phyloP scores from a whole-genome alignment of 306 rosid genomes.

The Vigna hirtella region DNA sequence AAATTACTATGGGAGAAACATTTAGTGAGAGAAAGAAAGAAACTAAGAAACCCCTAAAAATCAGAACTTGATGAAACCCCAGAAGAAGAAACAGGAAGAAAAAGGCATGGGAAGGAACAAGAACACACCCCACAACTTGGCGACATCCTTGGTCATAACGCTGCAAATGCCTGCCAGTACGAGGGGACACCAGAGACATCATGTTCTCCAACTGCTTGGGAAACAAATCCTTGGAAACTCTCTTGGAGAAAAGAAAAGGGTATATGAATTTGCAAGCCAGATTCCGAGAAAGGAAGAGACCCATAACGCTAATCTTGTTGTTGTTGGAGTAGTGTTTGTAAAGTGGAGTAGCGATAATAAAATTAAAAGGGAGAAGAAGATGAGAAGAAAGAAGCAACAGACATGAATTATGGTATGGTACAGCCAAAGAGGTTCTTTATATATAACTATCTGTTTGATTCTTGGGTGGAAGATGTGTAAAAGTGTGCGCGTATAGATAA shows the following conservation, averaged over 20 bases:
- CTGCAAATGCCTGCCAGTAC: slow-evolving; percentile 81
- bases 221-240: slow-evolving; percentile 47
- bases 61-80: slow-evolving; percentile 9
- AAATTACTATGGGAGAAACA: background rate
- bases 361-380: background rate
- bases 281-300: slow-evolving; percentile 64
- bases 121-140: slow-evolving; percentile 85
- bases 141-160: slow-evolving; percentile 77
- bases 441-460: slow-evolving; percentile 15
- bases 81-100: background rate
- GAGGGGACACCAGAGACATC: slow-evolving; percentile 65
- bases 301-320: slow-evolving; percentile 44
- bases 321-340: background rate
- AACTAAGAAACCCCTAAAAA: background rate
- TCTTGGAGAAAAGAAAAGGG: slow-evolving; percentile 48
- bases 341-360: background rate
- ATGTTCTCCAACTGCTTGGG: slow-evolving; percentile 52
- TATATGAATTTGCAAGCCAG: slow-evolving; percentile 50
- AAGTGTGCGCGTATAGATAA: slow-evolving; percentile 35
- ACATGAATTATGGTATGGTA: slow-evolving; percentile 15
- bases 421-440: slow-evolving; percentile 18
- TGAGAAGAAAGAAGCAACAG: slow-evolving; percentile 3
- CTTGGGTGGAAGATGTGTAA: background rate
- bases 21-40: background rate
- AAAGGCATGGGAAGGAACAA: background rate